Conservation (phyloP, 176 grass and related monocot species). For the Aegilops tauschii region DNA sequence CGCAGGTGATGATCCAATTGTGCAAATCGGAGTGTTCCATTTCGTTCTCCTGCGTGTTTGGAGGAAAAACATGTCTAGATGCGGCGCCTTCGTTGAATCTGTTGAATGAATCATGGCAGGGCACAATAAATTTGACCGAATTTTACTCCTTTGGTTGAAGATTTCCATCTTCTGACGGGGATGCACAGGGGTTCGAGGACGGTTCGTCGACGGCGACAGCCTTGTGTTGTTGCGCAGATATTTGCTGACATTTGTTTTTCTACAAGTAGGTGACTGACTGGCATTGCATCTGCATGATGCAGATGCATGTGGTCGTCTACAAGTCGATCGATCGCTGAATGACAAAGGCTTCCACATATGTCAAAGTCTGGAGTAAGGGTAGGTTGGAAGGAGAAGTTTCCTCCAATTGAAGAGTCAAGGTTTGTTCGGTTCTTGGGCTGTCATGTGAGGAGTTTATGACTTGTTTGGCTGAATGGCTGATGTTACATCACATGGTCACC, state of each 20-base stretch:
- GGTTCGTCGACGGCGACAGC: background rate
- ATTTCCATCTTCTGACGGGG: background rate
- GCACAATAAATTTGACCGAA: background rate
- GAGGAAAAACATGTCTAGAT: background rate
- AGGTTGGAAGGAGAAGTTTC: background rate
- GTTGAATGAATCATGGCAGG: background rate
- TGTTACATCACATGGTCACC: background rate
- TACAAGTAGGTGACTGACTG: background rate
- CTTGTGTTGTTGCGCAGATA: background rate
- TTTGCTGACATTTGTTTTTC: background rate
- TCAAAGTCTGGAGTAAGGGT: background rate
- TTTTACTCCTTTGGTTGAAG: background rate
- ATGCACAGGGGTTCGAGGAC: background rate
- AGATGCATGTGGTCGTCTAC: background rate
- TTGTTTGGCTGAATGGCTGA: background rate
- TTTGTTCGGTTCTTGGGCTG: background rate
- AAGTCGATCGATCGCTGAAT: background rate
- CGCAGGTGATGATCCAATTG: too few species aligned
- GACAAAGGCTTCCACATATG: background rate
- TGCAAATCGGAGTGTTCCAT: background rate
- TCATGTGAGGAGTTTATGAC: background rate
- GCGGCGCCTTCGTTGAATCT: background rate
- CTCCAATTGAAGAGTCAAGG: background rate
- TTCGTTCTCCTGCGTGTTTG: background rate
- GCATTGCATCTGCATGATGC: background rate